Evolutionary conservation across 768 basidiomycete genomes (phyloP).

Genomic region (Russula sp.): DNA sequence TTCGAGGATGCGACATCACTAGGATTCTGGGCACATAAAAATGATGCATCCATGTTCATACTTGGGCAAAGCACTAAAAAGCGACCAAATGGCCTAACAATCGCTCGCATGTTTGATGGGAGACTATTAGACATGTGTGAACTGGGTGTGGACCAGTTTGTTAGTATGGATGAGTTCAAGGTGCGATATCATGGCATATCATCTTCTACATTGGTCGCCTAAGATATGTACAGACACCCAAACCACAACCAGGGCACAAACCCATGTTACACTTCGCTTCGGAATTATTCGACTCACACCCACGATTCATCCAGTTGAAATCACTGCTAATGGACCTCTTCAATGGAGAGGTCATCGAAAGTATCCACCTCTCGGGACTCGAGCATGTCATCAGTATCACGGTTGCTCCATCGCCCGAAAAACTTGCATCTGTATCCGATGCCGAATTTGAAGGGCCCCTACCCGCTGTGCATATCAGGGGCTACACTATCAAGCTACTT

Average conservation of each 20-base stretch:
- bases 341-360: slow-evolving; percentile 81
- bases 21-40: slow-evolving; percentile 91
- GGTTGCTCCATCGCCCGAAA: slow-evolving; percentile 59
- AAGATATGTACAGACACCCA: slow-evolving; percentile 58
- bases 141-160: slow-evolving; percentile 79
- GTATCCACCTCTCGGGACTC: slow-evolving; percentile 77
- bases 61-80: slow-evolving; percentile 94
- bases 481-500: slow-evolving; percentile 73
- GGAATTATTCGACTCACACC: slow-evolving; percentile 91
- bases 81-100: slow-evolving; percentile 79
- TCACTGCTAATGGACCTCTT: slow-evolving; percentile 89
- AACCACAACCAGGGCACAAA: slow-evolving; percentile 85
- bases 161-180: slow-evolving; percentile 80
- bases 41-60: slow-evolving; percentile 90
- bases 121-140: slow-evolving; percentile 93
- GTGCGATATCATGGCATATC: slow-evolving; percentile 44
- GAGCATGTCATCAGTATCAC: slow-evolving; percentile 87
- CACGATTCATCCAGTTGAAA: slow-evolving; percentile 88
- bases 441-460: slow-evolving; percentile 40
- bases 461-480: slow-evolving; percentile 85
- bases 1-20: slow-evolving; percentile 83
- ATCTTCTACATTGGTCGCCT: not conserved
- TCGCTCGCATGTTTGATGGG: slow-evolving; percentile 84
- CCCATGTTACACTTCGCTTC: slow-evolving; percentile 96
- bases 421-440: slow-evolving; percentile 46